Base-by-base conservation (phyloP, 306 rosid genomes). In the Casuarina glauca region DNA sequence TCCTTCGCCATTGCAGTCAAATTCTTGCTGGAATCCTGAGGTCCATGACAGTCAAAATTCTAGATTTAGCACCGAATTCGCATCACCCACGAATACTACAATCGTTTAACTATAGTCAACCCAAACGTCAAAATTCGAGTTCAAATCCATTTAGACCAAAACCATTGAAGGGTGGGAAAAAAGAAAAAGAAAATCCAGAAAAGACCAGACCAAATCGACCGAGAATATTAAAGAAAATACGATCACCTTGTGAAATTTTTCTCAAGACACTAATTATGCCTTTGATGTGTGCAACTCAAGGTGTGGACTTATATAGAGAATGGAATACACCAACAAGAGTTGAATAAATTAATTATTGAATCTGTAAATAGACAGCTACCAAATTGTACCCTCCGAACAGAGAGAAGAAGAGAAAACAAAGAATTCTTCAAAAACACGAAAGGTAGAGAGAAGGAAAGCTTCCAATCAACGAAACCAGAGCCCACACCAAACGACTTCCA, bases 1-100 rank as follows among this genome's bases (percentile, higher is more conserved):
- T 85, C 82, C 76, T 79, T 85, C 9, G 88, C 88, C 88, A 85
- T 85, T 58, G 4, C 69, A 58, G 70, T 67, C 71, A 85, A 73
- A 58, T 78, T 77, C 72, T 69, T 62, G 55, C 72, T 69, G 51
- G 66, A 78, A 39, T 66, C 78, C 85, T 79, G 86, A 74, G 58
- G 49, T 62, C 13, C 60, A 82, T 39, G 67, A 80, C 55, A 54
- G 63, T 55, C 75, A 74, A 74, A 39, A 45, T 53, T n/a, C 76
- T 73, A 69, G 26, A 64, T 39, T 72, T 45, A 57, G 20, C 49
- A 73, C 4, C 19, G 38, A 57, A 45, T 66, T 46, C 53, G 72
- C 49, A 58, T 46, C 45, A 4, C 50, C 75, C 66, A 62, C 15
- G 61, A 15, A 51, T 17, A 6, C 8, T 48, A 5, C 36, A 58